Conservation (phyloP, 2,329 filamentous ascomycete species). For the Xylariales sp. region DNA sequence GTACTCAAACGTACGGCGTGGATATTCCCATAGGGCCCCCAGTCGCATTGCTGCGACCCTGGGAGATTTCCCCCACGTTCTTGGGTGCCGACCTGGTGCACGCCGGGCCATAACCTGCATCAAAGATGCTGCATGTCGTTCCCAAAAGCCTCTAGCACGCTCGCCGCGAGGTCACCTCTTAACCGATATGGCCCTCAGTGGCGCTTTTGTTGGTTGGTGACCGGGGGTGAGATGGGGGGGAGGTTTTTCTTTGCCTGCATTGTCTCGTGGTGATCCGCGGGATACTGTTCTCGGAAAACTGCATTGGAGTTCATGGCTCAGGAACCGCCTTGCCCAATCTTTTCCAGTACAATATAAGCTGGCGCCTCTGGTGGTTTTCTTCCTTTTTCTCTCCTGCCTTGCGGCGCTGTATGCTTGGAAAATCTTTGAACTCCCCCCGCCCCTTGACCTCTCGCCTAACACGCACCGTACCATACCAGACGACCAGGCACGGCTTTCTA, state of each 20-base stretch:
- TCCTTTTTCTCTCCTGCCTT: too few relatives aligned
- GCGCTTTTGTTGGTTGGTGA: constrained; percentile 5
- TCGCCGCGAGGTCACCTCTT: constrained; percentile 5
- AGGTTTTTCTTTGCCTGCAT: too few relatives aligned
- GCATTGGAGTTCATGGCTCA: constrained; percentile 10
- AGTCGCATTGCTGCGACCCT: not conserved
- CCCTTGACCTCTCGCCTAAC: too few relatives aligned
- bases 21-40: too few relatives aligned
- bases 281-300: constrained; percentile 18
- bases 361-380: too few relatives aligned
- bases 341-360: too few relatives aligned
- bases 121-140: constrained; percentile 16
- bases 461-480: too few relatives aligned
- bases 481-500: too few relatives aligned
- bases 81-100: constrained; percentile 5
- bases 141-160: constrained; percentile 20
- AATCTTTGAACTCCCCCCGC: too few relatives aligned
- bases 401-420: too few relatives aligned
- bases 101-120: constrained; percentile 4
- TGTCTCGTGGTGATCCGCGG: constrained; percentile 13
- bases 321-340: constrained; percentile 12
- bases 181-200: constrained; percentile 13
- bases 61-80: constrained; percentile 17
- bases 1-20: too few relatives aligned
- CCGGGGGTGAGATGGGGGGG: too few relatives aligned